These are phyloP conservation scores for Xylaria grammica DNA, from an alignment of 495 filamentous ascomycete species.

Conservation along the genomic window DNA sequence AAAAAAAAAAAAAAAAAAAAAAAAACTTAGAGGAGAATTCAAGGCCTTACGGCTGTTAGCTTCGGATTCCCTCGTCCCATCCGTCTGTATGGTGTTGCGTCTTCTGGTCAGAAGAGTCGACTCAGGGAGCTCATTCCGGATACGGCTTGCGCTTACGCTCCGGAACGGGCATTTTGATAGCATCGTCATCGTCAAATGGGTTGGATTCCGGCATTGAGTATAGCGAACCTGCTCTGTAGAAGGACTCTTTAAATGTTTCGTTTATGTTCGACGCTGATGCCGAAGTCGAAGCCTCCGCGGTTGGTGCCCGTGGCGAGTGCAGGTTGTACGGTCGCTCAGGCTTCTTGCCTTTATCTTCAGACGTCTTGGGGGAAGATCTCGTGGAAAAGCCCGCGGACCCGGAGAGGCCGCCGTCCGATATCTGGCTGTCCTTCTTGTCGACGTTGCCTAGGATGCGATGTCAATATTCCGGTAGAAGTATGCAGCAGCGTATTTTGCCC, in stretches of 20 bases:
- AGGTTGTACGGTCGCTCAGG: slow-evolving; percentile 1
- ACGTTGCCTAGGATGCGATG: slow-evolving; percentile 5
- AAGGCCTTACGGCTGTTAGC: not conserved
- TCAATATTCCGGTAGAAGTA: not conserved
- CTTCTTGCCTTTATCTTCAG: slow-evolving; percentile 12
- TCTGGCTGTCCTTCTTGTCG: not conserved
- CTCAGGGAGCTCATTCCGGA: not conserved
- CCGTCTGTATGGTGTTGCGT: too few relatives aligned
- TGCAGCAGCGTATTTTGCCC: not conserved
- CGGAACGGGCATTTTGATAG: not conserved
- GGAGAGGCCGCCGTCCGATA: slow-evolving; percentile 2
- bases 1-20: too few relatives aligned
- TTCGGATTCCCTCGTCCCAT: too few relatives aligned
- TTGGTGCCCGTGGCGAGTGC: not conserved
- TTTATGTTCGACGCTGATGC: not conserved
- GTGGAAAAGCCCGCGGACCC: not conserved
- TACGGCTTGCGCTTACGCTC: not conserved
- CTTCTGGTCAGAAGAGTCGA: too few relatives aligned
- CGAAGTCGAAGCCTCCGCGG: slow-evolving; percentile 8
- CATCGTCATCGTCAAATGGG: too few relatives aligned
- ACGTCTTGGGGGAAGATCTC: not conserved
- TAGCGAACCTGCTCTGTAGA: slow-evolving; percentile 10
- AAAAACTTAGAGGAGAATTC: not conserved
- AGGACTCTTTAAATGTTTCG: slow-evolving; percentile 11
- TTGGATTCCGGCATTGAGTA: not conserved